Base-by-base conservation (phyloP, 768 basidiomycete species). In the Clathrus columnatus region DNA sequence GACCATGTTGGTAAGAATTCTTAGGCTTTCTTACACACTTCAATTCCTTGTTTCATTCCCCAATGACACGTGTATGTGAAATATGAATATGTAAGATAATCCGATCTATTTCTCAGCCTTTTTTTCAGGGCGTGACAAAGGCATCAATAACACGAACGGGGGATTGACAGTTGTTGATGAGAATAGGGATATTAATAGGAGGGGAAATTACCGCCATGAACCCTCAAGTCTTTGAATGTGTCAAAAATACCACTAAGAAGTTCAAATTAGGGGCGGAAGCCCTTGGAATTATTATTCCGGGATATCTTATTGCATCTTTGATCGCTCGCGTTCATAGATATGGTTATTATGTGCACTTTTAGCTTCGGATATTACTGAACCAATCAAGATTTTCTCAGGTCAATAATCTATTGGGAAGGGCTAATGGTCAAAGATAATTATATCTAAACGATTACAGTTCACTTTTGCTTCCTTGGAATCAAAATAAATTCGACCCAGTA, bases 221-320 rank as follows among this genome's bases (percentile, higher is more conserved):
- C 49, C 66, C 67, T 11, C 60, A 66, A 2, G 71, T 77, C 2
- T 63, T 61, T 5, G 62, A 64, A 29, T 68, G 68, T 44, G 70
- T 75, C 6, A 61, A 61, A 28, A 59, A 52, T 5, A 71, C 74
- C 3, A 69, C 69, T 11, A 59, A 60, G 53, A 59, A 69, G 46
- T 74, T 74, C 43, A 56, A 61, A 1, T 64, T 76, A 7, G 74
- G 75, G 11, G 75, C 74, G 0, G 66, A 64, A 11, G 70, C 75
- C 0, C 63, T 69, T 20, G 72, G 74, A 36, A 67, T 76, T 1
- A 73, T 71, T 17, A 65, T 73, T 4, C 74, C 75, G 0, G 63
- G 69, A 59, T 73, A 70, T 61, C 58, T 66, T 7, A 50, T 61
- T n/a, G 63, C 50, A n/a, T 14, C 53, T 41, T 27, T 57, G 8